Conservation (phyloP, 2,329 filamentous ascomycete genomes). For the Huntiella decipiens region DNA sequence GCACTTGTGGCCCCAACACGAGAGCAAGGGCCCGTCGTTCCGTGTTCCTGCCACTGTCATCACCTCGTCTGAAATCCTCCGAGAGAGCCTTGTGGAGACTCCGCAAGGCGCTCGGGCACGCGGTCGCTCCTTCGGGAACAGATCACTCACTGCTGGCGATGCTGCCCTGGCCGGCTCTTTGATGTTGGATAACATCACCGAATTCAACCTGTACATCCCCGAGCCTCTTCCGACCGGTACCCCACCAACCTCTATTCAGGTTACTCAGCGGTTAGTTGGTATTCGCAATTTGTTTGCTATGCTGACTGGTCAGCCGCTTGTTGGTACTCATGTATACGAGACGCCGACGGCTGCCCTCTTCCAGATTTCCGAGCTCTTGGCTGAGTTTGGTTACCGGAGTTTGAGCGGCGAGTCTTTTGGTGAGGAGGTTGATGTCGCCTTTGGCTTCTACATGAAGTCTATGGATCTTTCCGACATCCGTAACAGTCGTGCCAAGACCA, state of each 20-base stretch:
- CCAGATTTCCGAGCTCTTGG: constrained; percentile 32
- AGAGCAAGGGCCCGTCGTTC: constrained; percentile 36
- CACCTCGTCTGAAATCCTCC: constrained; percentile 34
- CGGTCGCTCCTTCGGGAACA: constrained; percentile 27
- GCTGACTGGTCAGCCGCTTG: constrained; percentile 41
- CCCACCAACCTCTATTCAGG: constrained; percentile 15
- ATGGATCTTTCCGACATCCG: constrained; percentile 62
- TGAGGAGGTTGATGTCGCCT: constrained; percentile 41
- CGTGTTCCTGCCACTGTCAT: constrained; percentile 37
- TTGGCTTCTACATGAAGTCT: constrained; percentile 60
- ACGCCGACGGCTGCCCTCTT: constrained; percentile 35
- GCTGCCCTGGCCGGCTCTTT: constrained; percentile 17
- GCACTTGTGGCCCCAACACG: constrained; percentile 34
- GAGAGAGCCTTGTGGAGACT: constrained; percentile 24
- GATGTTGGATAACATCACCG: constrained; percentile 21
- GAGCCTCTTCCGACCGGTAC: constrained; percentile 19
- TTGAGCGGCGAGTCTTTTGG: constrained; percentile 40
- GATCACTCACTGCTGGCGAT: constrained; percentile 31
- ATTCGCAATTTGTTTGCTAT: constrained; percentile 49
- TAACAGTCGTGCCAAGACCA: constrained; percentile 65
- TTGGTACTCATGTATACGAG: constrained; percentile 34
- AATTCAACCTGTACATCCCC: constrained; percentile 36
- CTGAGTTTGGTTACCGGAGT: constrained; percentile 37
- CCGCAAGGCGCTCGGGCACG: constrained; percentile 13
- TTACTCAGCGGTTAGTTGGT: constrained; percentile 32